A percentile compares a stretch with the other conserved stretches of the same genome.
Conservation (phyloP, 2,329 filamentous ascomycete species). For the Endoconidiophora laricicola region DNA sequence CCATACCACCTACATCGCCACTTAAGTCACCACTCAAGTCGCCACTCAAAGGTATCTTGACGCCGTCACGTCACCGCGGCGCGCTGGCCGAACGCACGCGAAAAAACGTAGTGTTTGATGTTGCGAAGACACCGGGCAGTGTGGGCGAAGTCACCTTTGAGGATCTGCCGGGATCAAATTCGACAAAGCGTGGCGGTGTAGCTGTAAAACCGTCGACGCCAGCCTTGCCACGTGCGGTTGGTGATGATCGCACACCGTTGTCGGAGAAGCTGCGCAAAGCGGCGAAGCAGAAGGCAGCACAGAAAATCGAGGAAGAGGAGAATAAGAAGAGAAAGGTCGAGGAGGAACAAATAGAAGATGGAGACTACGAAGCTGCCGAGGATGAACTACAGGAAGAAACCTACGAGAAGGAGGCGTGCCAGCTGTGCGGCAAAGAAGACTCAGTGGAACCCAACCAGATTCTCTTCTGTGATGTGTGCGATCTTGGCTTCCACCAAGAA, state of each 20-base stretch:
- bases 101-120: constrained; percentile 41
- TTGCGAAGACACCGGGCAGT: constrained; percentile 9
- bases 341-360: constrained; percentile 15
- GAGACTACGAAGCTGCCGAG: not conserved
- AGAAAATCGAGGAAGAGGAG: constrained; percentile 9
- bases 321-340: constrained; percentile 19
- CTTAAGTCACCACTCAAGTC: constrained; percentile 8
- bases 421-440: constrained; percentile 39
- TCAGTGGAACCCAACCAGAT: constrained; percentile 44
- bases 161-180: constrained; percentile 28
- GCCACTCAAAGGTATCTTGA: constrained; percentile 38
- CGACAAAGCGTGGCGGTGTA: constrained; percentile 1
- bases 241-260: constrained; percentile 8
- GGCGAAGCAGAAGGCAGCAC: constrained; percentile 14
- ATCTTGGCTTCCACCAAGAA: constrained; percentile 43
- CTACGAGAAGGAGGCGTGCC: constrained; percentile 38
- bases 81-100: constrained; percentile 20
- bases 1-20: constrained; percentile 1
- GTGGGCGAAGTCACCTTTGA: constrained; percentile 33
- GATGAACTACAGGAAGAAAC: constrained; percentile 19
- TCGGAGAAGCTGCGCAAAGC: constrained; percentile 12
- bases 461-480: constrained; percentile 47
- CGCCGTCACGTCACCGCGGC: constrained; percentile 30
- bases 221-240: not conserved
- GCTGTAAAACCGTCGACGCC: constrained; percentile 1